Evolutionary conservation across 1,139 yeast genomes (phyloP), one percentile per base, ranked within the genome.

Genomic region (Pneumocystis wakefieldiae): DNA sequence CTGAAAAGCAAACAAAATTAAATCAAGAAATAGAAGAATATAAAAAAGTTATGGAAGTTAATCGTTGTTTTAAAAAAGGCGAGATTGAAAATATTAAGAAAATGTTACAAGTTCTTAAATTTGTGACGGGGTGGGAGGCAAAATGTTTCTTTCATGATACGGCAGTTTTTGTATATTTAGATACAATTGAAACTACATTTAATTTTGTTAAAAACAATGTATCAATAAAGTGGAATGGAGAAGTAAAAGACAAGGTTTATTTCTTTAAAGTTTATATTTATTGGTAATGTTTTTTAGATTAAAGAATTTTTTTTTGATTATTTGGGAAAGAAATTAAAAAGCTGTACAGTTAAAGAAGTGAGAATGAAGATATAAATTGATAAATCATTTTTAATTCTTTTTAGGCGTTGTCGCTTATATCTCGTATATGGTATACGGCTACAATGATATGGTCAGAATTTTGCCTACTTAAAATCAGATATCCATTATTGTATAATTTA

Each of bases 11-110:
- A 19, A 32, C 37, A 35, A 37, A 42, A 3, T 37, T 63, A n/a
- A 58, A 66, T 36, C 39, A 32, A 14, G 58, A 42, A n/a, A 66
- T 67, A 28, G 57, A 62, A 7, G 61, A 15, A 8, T 65, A 67
- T 35, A 69, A 68, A 61, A 48, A 61, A 19, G 55, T 63, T 7
- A 63, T 63, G 12, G 64, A 63, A 48, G 65, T 62, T 48, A 65
- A 63, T 58, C 63, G 65, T 36, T 65, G 66, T 12, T 65, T 66
- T 15, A 67, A 64, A 38, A 69, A 77, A 32, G 71, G 71, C 38
- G 81, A 82, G 67, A 77, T 84, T 66, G 73, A 77, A 61, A 74
- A 76, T 62, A 79, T 85, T 67, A 77, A 76, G 69, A 70, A 73
- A 60, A 76, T 78, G 68, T 70, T 36, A 28, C 39, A 53, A 36